phyloP scores from a whole-genome alignment of 768 basidiomycete genomes.

The Psilocybe azurescens region DNA sequence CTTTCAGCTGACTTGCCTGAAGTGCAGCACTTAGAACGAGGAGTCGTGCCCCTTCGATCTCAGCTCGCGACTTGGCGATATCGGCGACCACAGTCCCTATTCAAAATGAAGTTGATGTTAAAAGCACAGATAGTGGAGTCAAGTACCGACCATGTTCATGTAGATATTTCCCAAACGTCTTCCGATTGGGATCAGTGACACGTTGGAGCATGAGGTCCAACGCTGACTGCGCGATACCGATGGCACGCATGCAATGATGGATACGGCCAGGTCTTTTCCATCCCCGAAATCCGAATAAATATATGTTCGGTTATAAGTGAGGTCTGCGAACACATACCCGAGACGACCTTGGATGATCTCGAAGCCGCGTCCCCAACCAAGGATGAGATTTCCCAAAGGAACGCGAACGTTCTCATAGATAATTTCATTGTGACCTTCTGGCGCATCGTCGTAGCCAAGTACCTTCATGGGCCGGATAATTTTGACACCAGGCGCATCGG shows the following conservation, averaged over 20 bases:
- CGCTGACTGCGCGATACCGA: constrained; percentile 85
- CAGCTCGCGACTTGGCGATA: constrained; percentile 90
- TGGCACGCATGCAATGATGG: constrained; percentile 97
- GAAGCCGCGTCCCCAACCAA: constrained; percentile 95
- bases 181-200: constrained; percentile 89
- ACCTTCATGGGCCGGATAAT: constrained; percentile 93
- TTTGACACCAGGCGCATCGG: constrained; percentile 84
- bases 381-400: constrained; percentile 79
- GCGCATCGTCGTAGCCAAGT: constrained; percentile 94
- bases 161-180: constrained; percentile 93
- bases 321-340: constrained; percentile 56
- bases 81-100: constrained; percentile 87
- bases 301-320: not conserved
- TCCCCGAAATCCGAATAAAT: not conserved
- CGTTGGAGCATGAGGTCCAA: constrained; percentile 89
- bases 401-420: constrained; percentile 94
- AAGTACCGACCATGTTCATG: constrained; percentile 79
- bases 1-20: constrained; percentile 50
- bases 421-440: constrained; percentile 96
- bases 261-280: constrained; percentile 82
- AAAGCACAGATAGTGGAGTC: not conserved
- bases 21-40: constrained; percentile 92
- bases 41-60: constrained; percentile 87
- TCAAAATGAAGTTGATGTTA: not conserved
- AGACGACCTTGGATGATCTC: constrained; percentile 98